These are phyloP conservation scores for Wolfiporia cocos DNA, from an alignment of 1,284 basidiomycete genomes.

Conservation along the genomic window DNA sequence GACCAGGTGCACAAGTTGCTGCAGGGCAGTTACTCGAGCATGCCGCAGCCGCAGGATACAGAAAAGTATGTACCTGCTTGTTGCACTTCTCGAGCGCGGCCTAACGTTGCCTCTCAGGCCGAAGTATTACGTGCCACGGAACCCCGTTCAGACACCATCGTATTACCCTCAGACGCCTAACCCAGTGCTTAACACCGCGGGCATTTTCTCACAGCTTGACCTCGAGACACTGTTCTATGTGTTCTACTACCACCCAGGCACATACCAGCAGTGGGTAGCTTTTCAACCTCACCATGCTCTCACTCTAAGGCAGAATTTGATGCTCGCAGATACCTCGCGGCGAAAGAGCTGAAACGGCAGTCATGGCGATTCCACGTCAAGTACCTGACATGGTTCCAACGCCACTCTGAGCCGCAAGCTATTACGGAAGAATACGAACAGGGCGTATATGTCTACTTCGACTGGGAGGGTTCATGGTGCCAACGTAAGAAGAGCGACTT, in stretches of 20 bases:
- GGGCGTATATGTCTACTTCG: slow-evolving; percentile 96
- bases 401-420: slow-evolving; percentile 97
- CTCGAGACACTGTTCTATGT: slow-evolving; percentile 98
- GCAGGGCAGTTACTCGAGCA: slow-evolving; percentile 83
- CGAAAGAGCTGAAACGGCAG: slow-evolving; percentile 95
- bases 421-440: slow-evolving; percentile 99
- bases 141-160: slow-evolving; percentile 86
- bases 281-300: slow-evolving; percentile 1
- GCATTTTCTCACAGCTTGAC: slow-evolving; percentile 89
- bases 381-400: slow-evolving; percentile 99
- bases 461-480: slow-evolving; percentile 98
- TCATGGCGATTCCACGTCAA: slow-evolving; percentile 99
- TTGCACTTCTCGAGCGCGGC: slow-evolving; percentile 1
- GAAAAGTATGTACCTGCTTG: slow-evolving; percentile 68
- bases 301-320: not conserved
- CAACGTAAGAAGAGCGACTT: slow-evolving; percentile 98
- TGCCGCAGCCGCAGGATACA: slow-evolving; percentile 91
- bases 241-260: slow-evolving; percentile 97
- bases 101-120: slow-evolving; percentile 47
- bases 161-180: slow-evolving; percentile 94
- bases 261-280: slow-evolving; percentile 91
- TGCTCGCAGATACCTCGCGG: slow-evolving; percentile 78
- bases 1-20: slow-evolving; percentile 91
- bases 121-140: slow-evolving; percentile 94
- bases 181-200: slow-evolving; percentile 78